Conservation (phyloP, 805 yeast species). For the Komagataella phaffii region DNA sequence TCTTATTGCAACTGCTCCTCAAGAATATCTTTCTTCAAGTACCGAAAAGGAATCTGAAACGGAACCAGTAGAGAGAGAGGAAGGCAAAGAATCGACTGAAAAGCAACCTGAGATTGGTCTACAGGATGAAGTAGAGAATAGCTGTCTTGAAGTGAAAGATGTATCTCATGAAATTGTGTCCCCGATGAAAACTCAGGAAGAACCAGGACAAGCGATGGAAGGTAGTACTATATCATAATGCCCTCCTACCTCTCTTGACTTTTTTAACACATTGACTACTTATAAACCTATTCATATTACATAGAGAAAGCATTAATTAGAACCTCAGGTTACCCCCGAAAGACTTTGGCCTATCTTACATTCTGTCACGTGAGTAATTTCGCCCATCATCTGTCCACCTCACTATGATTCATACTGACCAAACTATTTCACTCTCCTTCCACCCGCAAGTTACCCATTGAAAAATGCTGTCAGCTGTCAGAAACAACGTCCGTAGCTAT, state of each 20-base stretch:
- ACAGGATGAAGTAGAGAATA: neutral
- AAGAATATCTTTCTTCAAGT: neutral
- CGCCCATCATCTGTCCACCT: neutral
- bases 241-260: neutral
- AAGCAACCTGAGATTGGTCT: neutral
- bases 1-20: neutral
- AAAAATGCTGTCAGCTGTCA: slow-evolving; percentile 11
- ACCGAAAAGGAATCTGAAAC: neutral
- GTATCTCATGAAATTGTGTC: neutral
- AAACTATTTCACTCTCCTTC: neutral
- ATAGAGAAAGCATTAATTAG: neutral
- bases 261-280: neutral
- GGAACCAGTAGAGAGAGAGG: neutral
- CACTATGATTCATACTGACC: neutral
- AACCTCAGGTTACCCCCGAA: neutral
- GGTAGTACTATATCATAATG: neutral
- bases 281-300: neutral
- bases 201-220: neutral
- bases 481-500: slow-evolving; percentile 11
- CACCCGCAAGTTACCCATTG: neutral
- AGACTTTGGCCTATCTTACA: no score
- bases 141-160: neutral
- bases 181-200: neutral
- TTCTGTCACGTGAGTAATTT: neutral
- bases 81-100: neutral